phyloP scores from a whole-genome alignment of 202 grass and related monocot species.

The Zoysia matrella region DNA sequence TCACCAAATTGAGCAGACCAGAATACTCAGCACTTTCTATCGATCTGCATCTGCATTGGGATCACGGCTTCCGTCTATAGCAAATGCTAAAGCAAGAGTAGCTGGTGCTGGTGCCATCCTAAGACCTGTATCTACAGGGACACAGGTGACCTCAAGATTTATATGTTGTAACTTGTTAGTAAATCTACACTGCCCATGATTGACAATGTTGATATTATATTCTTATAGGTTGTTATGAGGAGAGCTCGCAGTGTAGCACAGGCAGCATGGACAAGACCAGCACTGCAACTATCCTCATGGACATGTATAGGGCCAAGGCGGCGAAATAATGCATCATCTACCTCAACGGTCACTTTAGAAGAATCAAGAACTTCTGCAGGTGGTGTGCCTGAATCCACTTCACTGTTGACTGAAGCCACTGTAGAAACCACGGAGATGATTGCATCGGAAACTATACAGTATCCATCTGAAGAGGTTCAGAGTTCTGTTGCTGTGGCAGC shows the following conservation, averaged over 20 bases:
- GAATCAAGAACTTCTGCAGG: constrained; percentile 38
- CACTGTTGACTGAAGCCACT: constrained; percentile 53
- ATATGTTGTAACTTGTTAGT: constrained; percentile 2
- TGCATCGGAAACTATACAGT: constrained; percentile 54
- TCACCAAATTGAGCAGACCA: constrained; percentile 93
- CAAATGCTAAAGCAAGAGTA: constrained; percentile 93
- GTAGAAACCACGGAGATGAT: constrained; percentile 51
- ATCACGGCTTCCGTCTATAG: constrained; percentile 92
- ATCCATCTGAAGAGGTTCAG: constrained; percentile 54
- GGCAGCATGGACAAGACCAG: constrained; percentile 79
- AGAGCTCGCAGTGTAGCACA: constrained; percentile 85
- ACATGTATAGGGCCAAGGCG: constrained; percentile 87
- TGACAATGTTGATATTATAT: constrained; percentile 20
- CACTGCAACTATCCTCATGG: constrained; percentile 84
- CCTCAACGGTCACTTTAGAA: constrained; percentile 51
- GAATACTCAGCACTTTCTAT: constrained; percentile 94
- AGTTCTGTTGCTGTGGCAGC: constrained; percentile 39
- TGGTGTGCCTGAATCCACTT: constrained; percentile 45
- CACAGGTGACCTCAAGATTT: constrained; percentile 66
- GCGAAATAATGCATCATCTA: constrained; percentile 63
- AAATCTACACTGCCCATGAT: background rate
- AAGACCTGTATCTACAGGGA: constrained; percentile 87
- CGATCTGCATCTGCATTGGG: constrained; percentile 94
- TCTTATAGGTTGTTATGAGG: constrained; percentile 81
- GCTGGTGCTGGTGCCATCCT: constrained; percentile 94